Evolutionary conservation across 768 basidiomycete species (phyloP).

Genomic region (Astraeus odoratus): DNA sequence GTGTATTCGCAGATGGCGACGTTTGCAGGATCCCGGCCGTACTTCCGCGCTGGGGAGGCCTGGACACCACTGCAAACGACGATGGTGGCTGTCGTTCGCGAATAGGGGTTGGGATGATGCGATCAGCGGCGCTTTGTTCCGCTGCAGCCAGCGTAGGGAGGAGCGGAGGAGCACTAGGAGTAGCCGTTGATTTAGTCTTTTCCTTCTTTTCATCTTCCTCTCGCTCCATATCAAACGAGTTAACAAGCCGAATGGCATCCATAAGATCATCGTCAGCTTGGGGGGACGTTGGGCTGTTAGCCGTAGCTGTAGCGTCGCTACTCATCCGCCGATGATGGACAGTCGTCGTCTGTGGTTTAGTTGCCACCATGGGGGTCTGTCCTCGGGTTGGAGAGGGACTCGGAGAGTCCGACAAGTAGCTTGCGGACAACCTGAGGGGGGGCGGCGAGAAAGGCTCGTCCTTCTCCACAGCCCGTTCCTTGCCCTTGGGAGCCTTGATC

Average conservation of each 20-base stretch:
- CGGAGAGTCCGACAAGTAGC: conserved; percentile 11
- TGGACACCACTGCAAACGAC: conserved; percentile 56
- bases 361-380: conserved; percentile 1
- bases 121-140: no score
- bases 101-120: conserved; percentile 49
- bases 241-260: conserved; percentile 26
- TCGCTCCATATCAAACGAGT: conserved; percentile 18
- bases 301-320: conserved; percentile 6
- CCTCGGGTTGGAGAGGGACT: conserved; percentile 1
- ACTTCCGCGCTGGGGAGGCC: conserved; percentile 38
- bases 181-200: conserved; percentile 3
- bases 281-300: conserved; percentile 3
- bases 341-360: conserved; percentile 1
- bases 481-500: conserved; percentile 16
- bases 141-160: no score
- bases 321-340: conserved; percentile 13
- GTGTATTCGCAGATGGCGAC: conserved; percentile 9
- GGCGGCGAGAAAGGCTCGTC: conserved; percentile 27
- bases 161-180: not conserved
- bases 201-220: conserved; percentile 9
- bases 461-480: conserved; percentile 16
- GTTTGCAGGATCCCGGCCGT: conserved; percentile 7
- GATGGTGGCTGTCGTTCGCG: conserved; percentile 48
- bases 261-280: conserved; percentile 24
- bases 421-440: conserved; percentile 17